A percentile compares a stretch with the other conserved stretches of the same genome.
These are phyloP conservation scores for Fraxinus nigra DNA, from an alignment of 305 asterid species.

Conservation along the genomic window DNA sequence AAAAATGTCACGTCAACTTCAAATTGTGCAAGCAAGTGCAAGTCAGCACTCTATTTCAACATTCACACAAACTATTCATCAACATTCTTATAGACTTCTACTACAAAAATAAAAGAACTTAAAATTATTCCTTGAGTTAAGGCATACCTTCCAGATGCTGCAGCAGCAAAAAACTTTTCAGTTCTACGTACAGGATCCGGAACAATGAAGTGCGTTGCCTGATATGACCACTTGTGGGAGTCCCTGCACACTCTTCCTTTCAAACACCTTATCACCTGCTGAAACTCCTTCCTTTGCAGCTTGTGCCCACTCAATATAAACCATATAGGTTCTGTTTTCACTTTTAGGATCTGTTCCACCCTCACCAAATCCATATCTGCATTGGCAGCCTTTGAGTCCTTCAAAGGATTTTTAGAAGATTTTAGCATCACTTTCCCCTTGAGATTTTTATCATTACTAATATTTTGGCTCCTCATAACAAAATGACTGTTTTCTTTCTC, in stretches of 20 bases:
- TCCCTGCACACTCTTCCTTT: constrained; percentile 80
- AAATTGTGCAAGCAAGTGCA: not conserved
- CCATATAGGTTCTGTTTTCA: constrained; percentile 46
- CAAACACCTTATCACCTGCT: constrained; percentile 60
- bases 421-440: constrained; percentile 24
- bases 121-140: not conserved
- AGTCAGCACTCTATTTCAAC: not conserved
- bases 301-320: constrained; percentile 80
- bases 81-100: not conserved
- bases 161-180: constrained; percentile 90
- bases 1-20: not conserved
- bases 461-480: constrained; percentile 24
- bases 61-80: not conserved
- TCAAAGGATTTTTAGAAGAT: constrained; percentile 23
- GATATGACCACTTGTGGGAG: constrained; percentile 91
- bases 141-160: constrained; percentile 89
- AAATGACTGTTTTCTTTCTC: constrained; percentile 69
- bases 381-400: constrained; percentile 16
- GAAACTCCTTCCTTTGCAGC: constrained; percentile 84
- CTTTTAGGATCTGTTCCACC: constrained; percentile 12
- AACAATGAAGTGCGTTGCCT: constrained; percentile 86
- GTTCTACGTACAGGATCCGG: constrained; percentile 88
- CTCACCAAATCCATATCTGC: constrained; percentile 1
- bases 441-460: constrained; percentile 26
- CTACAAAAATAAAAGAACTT: not conserved